Base-by-base conservation (phyloP, 1,284 basidiomycete species). In the Pseudozyma thailandica region DNA sequence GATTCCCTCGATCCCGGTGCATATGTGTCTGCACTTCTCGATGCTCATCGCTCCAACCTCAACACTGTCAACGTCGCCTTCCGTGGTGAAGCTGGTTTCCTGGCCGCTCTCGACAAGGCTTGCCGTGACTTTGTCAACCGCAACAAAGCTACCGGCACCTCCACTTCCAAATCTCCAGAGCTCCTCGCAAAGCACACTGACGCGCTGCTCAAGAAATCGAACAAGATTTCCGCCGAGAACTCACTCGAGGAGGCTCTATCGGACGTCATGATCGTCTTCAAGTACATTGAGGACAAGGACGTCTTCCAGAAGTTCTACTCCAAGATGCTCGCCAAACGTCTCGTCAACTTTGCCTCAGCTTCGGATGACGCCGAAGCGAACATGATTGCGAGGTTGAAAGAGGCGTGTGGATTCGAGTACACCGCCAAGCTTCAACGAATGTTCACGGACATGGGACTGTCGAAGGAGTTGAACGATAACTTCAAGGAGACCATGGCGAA, bases 291-390 rank as follows among this genome's bases (percentile, higher is more conserved):
- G 84, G 96, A 98, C 86, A 97, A 97, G 87, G 96, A 98, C 80
- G 94, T 98, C 12, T 99, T 98, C 90, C 95, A 98, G 83, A 93
- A 92, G 43, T 99, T 97, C 87, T 99, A 99, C 86, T 92, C 92
- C 42, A 97, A 93, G 77, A 95, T 95, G 85, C 86, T 99, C 20
- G 94, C 94, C 43, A 92, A 92, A 82, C 93, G 96, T 74, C 89
- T 99, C 31, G 94, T 99, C 72, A 91, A 93, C 77, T 90, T 90
- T 31, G 89, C 92, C 20, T 97, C 94, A 20, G 93, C 94, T 6
- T 98, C 94, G 4, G 95, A 98, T 79, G 96, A 99, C 85, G 91
- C 90, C 23, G 96, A 99, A 83, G 91, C 92, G 26, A 94, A 91
- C 84, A 98, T 99, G 96, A 98, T 98, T 76, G 92, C 94, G 53